Base-by-base conservation (phyloP, 176 grass and related monocot genomes). In the Musa beccarii region DNA sequence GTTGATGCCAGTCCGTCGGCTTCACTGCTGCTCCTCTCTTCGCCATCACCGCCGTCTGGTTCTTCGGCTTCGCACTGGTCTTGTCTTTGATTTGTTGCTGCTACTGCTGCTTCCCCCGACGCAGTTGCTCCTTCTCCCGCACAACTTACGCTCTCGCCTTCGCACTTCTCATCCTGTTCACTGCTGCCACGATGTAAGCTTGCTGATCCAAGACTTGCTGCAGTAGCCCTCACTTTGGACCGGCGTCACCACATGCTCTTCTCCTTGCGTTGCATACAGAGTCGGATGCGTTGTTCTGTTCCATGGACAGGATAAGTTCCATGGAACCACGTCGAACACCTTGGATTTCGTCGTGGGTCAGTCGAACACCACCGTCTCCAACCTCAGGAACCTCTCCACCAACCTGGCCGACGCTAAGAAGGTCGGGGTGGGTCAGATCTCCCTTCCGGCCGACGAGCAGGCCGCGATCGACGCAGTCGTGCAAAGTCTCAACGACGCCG, bases 11-110 rank as follows among this genome's bases (percentile, higher is more conserved):
- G 94, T 98, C 94, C 19, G 90, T 92, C 10, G 84, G 78, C 12
- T 98, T 91, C 81, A 91, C 80, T 75, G 88, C 84, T 11, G 88
- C 80, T 75, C 84, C 94, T 16, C 73, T 91, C 75, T 98, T 98
- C 72, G 76, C 79, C 15, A 54, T 68, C 4, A 80, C 78, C 11
- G 77, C 72, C 2, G 63, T 79, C 49, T 98, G 94, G 94, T 81
- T 93, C 76, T 6, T 81, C 34, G 61, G 15, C 53, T 84, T 96
- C 69, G 89, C 76, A 1, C 20, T 85, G 3, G 70, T 68, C 29
- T 75, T 81, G 50, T 81, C 88, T 43, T 53, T 87, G 65, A 63
- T 71, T 63, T 79, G 85, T 65, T 86, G 87, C 75, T 11, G 89
- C 7, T 76, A 80, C 83, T 79, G 85, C 76, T 24, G 83, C 83